Percentiles rank a stretch among this genome's conserved stretches.
These are phyloP conservation scores for Ustilago trichophora DNA, from an alignment of 1,284 basidiomycete species.

Conservation along the genomic window DNA sequence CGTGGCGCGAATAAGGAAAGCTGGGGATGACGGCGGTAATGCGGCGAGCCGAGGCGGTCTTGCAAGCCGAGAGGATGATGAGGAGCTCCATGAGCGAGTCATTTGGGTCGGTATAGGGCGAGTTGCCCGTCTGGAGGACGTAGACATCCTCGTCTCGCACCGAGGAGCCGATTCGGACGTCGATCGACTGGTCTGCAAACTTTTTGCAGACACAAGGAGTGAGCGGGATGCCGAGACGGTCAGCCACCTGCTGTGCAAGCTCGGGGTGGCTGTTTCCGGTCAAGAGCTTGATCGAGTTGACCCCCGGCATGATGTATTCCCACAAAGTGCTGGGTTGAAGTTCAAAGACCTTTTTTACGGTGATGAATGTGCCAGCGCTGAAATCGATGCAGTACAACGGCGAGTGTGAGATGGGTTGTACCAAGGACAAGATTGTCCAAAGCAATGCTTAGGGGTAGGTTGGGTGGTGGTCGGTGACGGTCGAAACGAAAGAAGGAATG, in stretches of 20 bases:
- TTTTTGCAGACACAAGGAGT: conserved; percentile 91
- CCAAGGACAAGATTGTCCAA: not conserved
- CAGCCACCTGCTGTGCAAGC: conserved; percentile 91
- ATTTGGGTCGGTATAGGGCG: conserved; percentile 62
- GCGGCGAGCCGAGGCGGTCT: conserved; percentile 91
- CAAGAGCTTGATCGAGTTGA: conserved; percentile 82
- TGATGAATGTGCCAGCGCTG: not conserved
- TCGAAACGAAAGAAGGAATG: conserved; percentile 11
- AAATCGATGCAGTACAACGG: not conserved
- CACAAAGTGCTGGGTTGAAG: too few species aligned
- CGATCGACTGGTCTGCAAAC: conserved; percentile 88
- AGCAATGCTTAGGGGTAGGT: not conserved
- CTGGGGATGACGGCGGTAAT: conserved; percentile 99
- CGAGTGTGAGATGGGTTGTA: not conserved
- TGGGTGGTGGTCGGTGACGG: conserved; percentile 26
- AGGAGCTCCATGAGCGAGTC: conserved; percentile 73
- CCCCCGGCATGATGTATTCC: conserved; percentile 60
- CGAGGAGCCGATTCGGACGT: conserved; percentile 75
- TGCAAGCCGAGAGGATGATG: conserved; percentile 91
- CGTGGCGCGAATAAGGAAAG: conserved; percentile 95
- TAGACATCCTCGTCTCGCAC: conserved; percentile 82
- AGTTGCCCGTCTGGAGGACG: conserved; percentile 64
- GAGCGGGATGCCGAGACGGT: conserved; percentile 88
- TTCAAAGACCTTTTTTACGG: too few species aligned
- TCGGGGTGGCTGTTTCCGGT: conserved; percentile 97